phyloP scores from a whole-genome alignment of 305 asterid genomes.

The Solanum chacoense region DNA sequence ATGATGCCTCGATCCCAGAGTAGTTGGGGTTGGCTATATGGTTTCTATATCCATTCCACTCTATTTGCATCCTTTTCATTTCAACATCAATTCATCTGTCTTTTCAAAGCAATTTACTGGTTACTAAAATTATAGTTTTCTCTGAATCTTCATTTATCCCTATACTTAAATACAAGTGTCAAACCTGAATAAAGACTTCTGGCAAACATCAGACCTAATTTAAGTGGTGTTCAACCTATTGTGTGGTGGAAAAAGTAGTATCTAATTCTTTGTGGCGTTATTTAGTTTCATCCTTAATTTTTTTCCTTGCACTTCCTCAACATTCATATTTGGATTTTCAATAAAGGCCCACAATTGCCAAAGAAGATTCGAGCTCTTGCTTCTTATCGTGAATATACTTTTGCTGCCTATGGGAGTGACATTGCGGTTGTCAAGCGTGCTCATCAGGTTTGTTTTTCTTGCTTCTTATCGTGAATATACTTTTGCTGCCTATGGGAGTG shows the following conservation, averaged over 20 bases:
- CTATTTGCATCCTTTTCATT: neutral
- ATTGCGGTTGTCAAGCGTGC: conserved; percentile 87
- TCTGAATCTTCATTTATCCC: neutral
- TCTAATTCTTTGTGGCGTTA: neutral
- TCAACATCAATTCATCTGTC: neutral
- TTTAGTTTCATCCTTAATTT: neutral
- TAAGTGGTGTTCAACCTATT: neutral
- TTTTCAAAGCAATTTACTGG: neutral
- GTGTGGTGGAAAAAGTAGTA: neutral
- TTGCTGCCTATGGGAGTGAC: conserved; percentile 68
- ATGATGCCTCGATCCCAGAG: neutral
- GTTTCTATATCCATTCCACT: neutral
- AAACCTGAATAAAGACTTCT: neutral
- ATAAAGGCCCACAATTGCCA: conserved; percentile 79
- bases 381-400: conserved; percentile 71
- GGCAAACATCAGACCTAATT: neutral
- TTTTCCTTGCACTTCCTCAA: neutral
- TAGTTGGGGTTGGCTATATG: neutral
- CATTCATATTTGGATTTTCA: neutral
- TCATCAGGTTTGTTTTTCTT: conserved; percentile 60
- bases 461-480: conserved; percentile 77
- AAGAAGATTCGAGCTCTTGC: conserved; percentile 93
- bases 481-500: conserved; percentile 73
- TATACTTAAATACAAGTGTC: neutral
- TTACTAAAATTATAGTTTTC: neutral